Evolutionary conservation across 2,329 filamentous ascomycete genomes (phyloP), one percentile per base, ranked within the genome.

Genomic region (Neofusicoccum sp.): DNA sequence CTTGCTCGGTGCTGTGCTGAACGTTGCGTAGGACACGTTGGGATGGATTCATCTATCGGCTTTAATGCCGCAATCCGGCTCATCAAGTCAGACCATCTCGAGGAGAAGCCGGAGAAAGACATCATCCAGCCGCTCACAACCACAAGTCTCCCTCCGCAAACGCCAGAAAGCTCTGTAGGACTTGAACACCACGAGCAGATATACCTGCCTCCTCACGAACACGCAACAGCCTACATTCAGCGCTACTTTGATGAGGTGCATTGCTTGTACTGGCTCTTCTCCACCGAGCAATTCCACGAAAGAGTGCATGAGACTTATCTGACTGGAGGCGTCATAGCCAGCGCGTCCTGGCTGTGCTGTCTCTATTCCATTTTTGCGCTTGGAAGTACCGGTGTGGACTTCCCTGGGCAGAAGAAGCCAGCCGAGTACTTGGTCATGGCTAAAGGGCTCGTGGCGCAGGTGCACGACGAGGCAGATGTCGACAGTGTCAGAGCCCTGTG

Each of bases 61-160:
- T 75, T 75, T 65, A 75, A 74, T 51, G 71, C 70, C 26, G 72
- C 71, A 5, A 70, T 75, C 20, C 70, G 68, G 31, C 69, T 70
- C 16, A 66, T 74, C 40, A 70, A 70, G 36, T 65, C 63, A 24
- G 56, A 58, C 14, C 36, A 3, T 24, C 41, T 64, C 28, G 44
- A 61, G 1, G 66, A 62, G 36, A 66, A 68, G 28, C 64, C 34
- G 12, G 24, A 28, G 8, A 7, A 68, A 8, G 65, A 64, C 8
- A 71, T 75, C 31, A 75, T 75, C 38, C 65, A 62, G 6, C 63
- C 65, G 1, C 71, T 71, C 4, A 69, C 67, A 31, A 60, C 73
- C 6, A 71, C 71, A 4, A 60, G 66, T 7, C 73, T 73, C 49
- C 73, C 73, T 26, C 73, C 73, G 6, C 51, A 66, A 0, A 43